Evolutionary conservation across 176 grass and related monocot genomes (phyloP).

Genomic region (Lolium rigidum): DNA sequence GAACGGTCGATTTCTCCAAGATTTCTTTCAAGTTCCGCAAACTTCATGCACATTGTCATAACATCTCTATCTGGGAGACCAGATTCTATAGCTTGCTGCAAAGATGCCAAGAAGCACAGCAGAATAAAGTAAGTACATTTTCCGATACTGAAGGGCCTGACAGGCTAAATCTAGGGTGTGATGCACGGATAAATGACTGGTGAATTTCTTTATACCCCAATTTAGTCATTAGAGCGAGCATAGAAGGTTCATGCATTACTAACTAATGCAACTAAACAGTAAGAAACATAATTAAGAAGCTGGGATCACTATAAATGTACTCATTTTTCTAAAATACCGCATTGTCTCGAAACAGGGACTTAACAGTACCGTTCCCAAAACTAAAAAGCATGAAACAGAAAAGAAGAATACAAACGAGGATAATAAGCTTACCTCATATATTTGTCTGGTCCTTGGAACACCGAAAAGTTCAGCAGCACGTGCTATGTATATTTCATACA

Average conservation of each 20-base stretch:
- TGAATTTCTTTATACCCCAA: constrained; percentile 1
- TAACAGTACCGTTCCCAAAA: constrained; percentile 10
- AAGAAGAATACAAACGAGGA: not conserved
- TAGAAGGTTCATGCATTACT: constrained; percentile 2
- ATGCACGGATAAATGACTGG: not conserved
- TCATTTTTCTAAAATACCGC: not conserved
- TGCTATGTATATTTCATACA: constrained; percentile 91
- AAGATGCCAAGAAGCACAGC: constrained; percentile 20
- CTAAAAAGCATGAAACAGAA: not conserved
- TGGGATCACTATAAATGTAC: constrained; percentile 19
- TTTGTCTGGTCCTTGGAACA: constrained; percentile 78
- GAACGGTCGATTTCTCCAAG: constrained; percentile 97
- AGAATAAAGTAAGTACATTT: constrained; percentile 31
- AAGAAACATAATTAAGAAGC: constrained; percentile 1
- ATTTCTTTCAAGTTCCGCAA: constrained; percentile 85
- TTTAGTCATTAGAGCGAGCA: not conserved
- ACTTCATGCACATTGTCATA: constrained; percentile 79
- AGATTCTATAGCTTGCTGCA: constrained; percentile 80
- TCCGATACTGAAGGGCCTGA: not conserved
- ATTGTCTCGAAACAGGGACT: constrained; percentile 6
- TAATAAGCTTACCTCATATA: constrained; percentile 68
- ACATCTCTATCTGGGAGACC: constrained; percentile 78
- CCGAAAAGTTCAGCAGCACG: constrained; percentile 75
- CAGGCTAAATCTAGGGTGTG: not conserved
- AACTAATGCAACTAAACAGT: constrained; percentile 1